Conservation (phyloP, 2,329 filamentous ascomycete genomes). For the Dendrostoma leiphaemia region DNA sequence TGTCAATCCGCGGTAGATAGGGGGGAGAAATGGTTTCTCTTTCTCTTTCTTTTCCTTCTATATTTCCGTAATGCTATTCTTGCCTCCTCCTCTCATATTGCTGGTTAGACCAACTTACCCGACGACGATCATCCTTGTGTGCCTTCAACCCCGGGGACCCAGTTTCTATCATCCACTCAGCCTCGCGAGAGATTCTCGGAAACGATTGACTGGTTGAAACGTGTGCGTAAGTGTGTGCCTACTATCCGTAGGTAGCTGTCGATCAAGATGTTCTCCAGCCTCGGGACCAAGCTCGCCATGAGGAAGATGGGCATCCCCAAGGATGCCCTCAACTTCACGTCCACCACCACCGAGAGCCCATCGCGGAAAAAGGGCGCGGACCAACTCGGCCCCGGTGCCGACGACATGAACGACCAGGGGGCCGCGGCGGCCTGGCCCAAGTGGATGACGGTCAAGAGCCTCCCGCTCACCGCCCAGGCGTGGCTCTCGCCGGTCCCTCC, state of each 20-base stretch:
- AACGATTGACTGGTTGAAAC: neutral
- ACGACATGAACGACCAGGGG: neutral
- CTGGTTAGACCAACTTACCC: too few species aligned
- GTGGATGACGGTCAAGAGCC: constrained; percentile 49
- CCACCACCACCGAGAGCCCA: constrained; percentile 27
- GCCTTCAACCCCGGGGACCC: neutral
- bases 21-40: neutral
- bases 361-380: neutral
- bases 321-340: constrained; percentile 45
- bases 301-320: constrained; percentile 54
- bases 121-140: constrained; percentile 16
- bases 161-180: neutral
- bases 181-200: neutral
- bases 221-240: neutral
- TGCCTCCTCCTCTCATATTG: too few species aligned
- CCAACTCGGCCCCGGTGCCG: constrained; percentile 19
- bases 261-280: constrained; percentile 50
- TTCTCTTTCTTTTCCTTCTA: neutral
- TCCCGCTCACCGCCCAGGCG: constrained; percentile 51
- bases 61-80: too few species aligned
- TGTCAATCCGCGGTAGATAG: neutral
- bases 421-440: constrained; percentile 31
- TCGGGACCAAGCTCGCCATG: constrained; percentile 58
- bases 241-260: neutral
- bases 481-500: constrained; percentile 53